phyloP scores from a whole-genome alignment of 108 stramenopile species.

The Cyclotella kingstonii region DNA sequence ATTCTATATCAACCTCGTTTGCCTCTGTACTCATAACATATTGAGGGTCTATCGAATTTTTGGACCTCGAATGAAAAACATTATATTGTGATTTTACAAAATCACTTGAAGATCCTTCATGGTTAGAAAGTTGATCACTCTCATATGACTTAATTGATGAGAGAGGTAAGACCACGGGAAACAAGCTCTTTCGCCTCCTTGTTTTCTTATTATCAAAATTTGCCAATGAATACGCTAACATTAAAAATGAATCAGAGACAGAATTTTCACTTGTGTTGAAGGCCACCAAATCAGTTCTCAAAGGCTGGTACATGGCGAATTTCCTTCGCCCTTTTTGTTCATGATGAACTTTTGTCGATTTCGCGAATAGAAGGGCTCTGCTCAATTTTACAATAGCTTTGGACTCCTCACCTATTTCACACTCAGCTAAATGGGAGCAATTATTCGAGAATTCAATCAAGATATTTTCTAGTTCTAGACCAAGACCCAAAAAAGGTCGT shows the following conservation, averaged over 20 bases:
- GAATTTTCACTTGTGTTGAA: conserved; percentile 16
- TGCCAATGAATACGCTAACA: conserved; percentile 3
- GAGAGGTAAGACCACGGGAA: conserved; percentile 65
- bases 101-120: conserved; percentile 15
- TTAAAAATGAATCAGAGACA: conserved; percentile 16
- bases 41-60: conserved; percentile 63
- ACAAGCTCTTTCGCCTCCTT: conserved; percentile 18
- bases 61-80: background rate
- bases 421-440: conserved; percentile 2
- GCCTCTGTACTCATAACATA: conserved; percentile 55
- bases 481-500: conserved; percentile 16
- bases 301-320: conserved; percentile 20
- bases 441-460: conserved; percentile 20
- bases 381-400: conserved; percentile 16
- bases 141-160: conserved; percentile 80
- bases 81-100: background rate
- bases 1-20: conserved; percentile 40
- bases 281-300: conserved; percentile 29
- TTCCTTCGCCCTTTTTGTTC: conserved; percentile 15
- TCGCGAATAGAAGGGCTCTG: conserved; percentile 26
- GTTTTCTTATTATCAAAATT: background rate
- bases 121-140: conserved; percentile 60
- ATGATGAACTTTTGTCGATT: conserved; percentile 16
- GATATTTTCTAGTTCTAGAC: conserved; percentile 27
- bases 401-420: conserved; percentile 3